These are phyloP conservation scores for Phytopythium cucurbitacearum DNA, from an alignment of 352 stramenopile genomes.

Conservation along the genomic window DNA sequence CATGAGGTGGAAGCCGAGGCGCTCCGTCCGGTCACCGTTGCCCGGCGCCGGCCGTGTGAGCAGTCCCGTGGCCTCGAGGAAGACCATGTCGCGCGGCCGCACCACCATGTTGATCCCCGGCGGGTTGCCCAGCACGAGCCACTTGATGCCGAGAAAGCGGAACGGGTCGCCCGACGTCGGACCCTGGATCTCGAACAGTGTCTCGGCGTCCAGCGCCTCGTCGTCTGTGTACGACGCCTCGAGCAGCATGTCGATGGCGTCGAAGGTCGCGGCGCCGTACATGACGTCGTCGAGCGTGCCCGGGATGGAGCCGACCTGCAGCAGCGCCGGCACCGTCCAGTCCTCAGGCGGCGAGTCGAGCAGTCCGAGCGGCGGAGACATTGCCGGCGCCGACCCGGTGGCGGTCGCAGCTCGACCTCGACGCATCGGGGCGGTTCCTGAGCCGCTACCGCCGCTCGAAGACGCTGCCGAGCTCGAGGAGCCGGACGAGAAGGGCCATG, in stretches of 20 bases:
- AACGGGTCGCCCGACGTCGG: slow-evolving; percentile 35
- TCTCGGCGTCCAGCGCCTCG: slow-evolving; percentile 43
- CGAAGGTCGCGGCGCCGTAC: slow-evolving; percentile 46
- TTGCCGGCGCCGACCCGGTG: slow-evolving; percentile 4
- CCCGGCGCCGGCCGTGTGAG: slow-evolving; percentile 20
- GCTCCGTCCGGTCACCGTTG: slow-evolving; percentile 14
- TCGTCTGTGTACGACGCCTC: slow-evolving; percentile 45
- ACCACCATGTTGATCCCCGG: slow-evolving; percentile 27
- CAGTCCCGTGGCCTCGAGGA: slow-evolving; percentile 37
- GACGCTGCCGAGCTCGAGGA: no score
- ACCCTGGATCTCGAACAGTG: slow-evolving; percentile 37
- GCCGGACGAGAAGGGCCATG: neutral
- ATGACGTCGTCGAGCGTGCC: slow-evolving; percentile 55
- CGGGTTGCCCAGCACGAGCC: slow-evolving; percentile 30
- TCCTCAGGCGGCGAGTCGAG: slow-evolving; percentile 9
- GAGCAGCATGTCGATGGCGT: slow-evolving; percentile 44
- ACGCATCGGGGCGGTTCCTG: neutral
- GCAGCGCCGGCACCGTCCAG: slow-evolving; percentile 28
- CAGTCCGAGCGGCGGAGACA: slow-evolving; percentile 8
- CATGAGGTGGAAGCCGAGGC: slow-evolving; percentile 51
- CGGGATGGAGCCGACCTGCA: slow-evolving; percentile 38
- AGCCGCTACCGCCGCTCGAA: no score
- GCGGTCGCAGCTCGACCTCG: slow-evolving; percentile 1
- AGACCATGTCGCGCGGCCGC: slow-evolving; percentile 34
- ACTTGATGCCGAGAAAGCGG: slow-evolving; percentile 43